Conservation (phyloP, 2,329 filamentous ascomycete species). For the Cryphonectria parasitica region DNA sequence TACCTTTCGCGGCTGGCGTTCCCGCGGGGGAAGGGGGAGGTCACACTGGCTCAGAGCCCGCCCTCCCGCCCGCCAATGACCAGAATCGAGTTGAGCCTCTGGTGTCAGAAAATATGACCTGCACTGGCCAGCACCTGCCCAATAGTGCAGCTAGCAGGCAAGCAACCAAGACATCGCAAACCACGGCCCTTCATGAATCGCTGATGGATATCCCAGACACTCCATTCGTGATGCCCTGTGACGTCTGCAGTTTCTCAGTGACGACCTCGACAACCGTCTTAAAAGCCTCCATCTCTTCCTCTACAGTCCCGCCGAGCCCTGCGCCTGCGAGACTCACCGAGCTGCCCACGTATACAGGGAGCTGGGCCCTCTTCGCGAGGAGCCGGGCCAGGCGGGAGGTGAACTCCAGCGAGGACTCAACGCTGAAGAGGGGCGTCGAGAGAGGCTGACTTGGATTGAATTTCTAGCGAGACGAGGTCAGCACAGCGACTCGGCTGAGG, state of each 20-base stretch:
- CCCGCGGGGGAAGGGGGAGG: not conserved
- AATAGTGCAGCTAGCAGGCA: not conserved
- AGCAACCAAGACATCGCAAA: not conserved
- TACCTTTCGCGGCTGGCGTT: not conserved
- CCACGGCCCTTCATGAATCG: slow-evolving; percentile 19
- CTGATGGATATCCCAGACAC: slow-evolving; percentile 28
- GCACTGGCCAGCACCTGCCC: not conserved
- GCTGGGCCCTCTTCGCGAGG: slow-evolving; percentile 70
- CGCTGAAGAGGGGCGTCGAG: slow-evolving; percentile 77
- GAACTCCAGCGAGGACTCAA: slow-evolving; percentile 81
- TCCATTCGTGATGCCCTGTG: slow-evolving; percentile 34
- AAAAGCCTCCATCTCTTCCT: slow-evolving; percentile 94
- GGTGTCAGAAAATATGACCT: not conserved
- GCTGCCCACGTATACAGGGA: slow-evolving; percentile 88
- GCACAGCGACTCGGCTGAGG: not conserved
- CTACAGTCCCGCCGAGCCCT: slow-evolving; percentile 77
- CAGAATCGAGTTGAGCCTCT: not conserved
- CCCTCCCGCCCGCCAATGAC: not conserved
- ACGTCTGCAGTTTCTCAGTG: slow-evolving; percentile 54
- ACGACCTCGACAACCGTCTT: slow-evolving; percentile 74
- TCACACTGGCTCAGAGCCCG: not conserved
- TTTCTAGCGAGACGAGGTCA: slow-evolving; percentile 41
- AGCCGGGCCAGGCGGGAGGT: slow-evolving; percentile 83
- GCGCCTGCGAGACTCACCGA: slow-evolving; percentile 77
- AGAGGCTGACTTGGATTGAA: slow-evolving; percentile 65